Evolutionary conservation across 352 stramenopile genomes (phyloP), one percentile per base, ranked within the genome.

Genomic region (Pythium volutum): DNA sequence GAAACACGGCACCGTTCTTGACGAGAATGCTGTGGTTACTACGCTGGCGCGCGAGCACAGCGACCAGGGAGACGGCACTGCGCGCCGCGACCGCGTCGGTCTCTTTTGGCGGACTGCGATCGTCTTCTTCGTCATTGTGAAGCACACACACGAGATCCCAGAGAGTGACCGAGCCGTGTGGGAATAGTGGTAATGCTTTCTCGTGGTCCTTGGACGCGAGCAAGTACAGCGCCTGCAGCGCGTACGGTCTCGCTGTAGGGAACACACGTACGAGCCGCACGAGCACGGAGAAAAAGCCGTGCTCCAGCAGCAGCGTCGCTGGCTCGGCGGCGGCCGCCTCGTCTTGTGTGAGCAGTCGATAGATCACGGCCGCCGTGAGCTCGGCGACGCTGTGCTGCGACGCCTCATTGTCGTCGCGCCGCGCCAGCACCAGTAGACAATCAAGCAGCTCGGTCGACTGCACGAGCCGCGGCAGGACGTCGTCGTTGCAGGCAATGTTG

Each of bases 401-500:
- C 8, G 64, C 66, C 10, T 65, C 50, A 20, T 16, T 15, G 2
- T 43, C 36, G 2, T n/a, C n/a, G n/a, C n/a, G n/a, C n/a, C 39
- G 41, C 1, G 71, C 71, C 4, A 90, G 58, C 51, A 76, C 51
- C 10, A 79, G 20, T 11, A 90, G 51, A 1, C 76, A 74, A 23
- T 76, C 59, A 1, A 87, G 53, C 2, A 90, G 50, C 14, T 64
- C 43, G 0, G 36, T 49, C 0, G 73, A 83, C n/a, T 73, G 53
- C 14, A 55, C 66, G 3, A 93, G 70, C 10, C 89, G 51, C 29
- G 72, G 70, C 23, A 87, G 68, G 6, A 74, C 77, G 20, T 87
- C 72, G 43, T 91, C 84, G 62, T 77, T 86, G 59, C 81, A 91
- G 18, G 77, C 74, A 29, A 93, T 84, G 48, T 91, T 91, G 74